A percentile compares a stretch with the other conserved stretches of the same genome.
Evolutionary conservation across 2,329 filamentous ascomycete species (phyloP).

Genomic region (Aspergillus cejpii): DNA sequence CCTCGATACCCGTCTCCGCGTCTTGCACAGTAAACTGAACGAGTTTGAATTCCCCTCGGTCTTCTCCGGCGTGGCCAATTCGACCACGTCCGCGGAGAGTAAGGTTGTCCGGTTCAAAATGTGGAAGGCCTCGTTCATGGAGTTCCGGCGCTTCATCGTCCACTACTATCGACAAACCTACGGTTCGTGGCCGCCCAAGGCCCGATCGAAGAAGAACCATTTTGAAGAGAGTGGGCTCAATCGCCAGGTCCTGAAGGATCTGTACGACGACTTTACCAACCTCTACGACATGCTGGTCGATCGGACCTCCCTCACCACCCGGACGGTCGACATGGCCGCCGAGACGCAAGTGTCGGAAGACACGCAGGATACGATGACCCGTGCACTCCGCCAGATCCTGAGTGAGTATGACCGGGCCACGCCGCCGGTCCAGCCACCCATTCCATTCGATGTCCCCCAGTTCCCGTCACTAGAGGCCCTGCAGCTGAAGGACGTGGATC

Average conservation of each 20-base stretch:
- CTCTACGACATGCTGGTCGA: slow-evolving; percentile 88
- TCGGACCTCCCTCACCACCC: slow-evolving; percentile 67
- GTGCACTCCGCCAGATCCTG: slow-evolving; percentile 70
- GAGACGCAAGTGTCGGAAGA: slow-evolving; percentile 46
- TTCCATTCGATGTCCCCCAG: slow-evolving; percentile 81
- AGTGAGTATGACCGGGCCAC: slow-evolving; percentile 84
- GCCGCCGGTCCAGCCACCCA: slow-evolving; percentile 80
- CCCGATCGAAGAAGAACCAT: slow-evolving; percentile 82
- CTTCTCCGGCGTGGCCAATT: slow-evolving; percentile 81
- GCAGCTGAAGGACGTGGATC: slow-evolving; percentile 57
- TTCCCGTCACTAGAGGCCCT: slow-evolving; percentile 64
- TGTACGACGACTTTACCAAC: slow-evolving; percentile 79
- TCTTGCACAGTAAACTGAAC: slow-evolving; percentile 65
- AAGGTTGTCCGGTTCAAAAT: slow-evolving; percentile 73
- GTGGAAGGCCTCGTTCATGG: slow-evolving; percentile 70
- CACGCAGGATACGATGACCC: slow-evolving; percentile 53
- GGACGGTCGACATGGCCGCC: slow-evolving; percentile 62
- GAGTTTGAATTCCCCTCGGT: slow-evolving; percentile 88
- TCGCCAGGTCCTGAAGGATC: slow-evolving; percentile 67
- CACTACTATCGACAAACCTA: slow-evolving; percentile 62
- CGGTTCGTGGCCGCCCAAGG: slow-evolving; percentile 84
- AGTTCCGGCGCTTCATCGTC: slow-evolving; percentile 67
- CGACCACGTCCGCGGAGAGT: slow-evolving; percentile 68
- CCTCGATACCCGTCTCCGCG: slow-evolving; percentile 63
- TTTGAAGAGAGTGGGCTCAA: slow-evolving; percentile 84